Conservation (phyloP, 169 alveolate genomes). For the Neospora caninum region DNA sequence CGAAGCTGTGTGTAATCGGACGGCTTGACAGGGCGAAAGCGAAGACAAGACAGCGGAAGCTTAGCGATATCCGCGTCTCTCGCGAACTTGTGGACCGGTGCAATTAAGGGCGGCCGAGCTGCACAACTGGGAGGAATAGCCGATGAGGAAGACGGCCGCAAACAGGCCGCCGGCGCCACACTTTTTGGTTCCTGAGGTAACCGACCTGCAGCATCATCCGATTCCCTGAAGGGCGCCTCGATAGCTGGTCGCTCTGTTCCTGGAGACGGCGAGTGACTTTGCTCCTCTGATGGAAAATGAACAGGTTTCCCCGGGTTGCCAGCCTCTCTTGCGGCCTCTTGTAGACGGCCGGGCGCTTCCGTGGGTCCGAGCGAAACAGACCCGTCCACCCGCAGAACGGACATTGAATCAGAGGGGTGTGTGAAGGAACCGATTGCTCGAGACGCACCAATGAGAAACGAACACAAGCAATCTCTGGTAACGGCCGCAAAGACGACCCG, state of each 20-base stretch:
- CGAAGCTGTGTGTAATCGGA: constrained; percentile 6
- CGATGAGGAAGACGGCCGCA: constrained; percentile 9
- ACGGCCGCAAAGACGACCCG: no score
- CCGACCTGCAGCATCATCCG: no score
- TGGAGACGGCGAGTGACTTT: no score
- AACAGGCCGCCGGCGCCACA: background rate
- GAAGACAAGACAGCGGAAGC: background rate
- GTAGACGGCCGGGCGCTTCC: background rate
- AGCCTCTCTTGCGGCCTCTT: no score
- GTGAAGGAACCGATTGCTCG: no score
- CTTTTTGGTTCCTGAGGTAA: no score
- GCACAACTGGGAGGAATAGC: constrained; percentile 11
- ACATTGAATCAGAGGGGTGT: background rate
- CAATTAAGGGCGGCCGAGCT: background rate
- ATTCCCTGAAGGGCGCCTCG: no score
- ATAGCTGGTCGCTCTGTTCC: no score
- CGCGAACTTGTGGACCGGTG: background rate
- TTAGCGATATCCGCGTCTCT: background rate
- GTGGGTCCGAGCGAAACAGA: background rate
- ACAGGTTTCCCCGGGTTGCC: no score
- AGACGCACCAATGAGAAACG: no score
- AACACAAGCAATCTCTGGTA: no score
- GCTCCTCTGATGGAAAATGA: no score
- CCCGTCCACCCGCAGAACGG: background rate
- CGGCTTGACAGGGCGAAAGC: constrained; percentile 9